Conservation (phyloP, 169 alveolate species). For the Plasmodium coatneyi region DNA sequence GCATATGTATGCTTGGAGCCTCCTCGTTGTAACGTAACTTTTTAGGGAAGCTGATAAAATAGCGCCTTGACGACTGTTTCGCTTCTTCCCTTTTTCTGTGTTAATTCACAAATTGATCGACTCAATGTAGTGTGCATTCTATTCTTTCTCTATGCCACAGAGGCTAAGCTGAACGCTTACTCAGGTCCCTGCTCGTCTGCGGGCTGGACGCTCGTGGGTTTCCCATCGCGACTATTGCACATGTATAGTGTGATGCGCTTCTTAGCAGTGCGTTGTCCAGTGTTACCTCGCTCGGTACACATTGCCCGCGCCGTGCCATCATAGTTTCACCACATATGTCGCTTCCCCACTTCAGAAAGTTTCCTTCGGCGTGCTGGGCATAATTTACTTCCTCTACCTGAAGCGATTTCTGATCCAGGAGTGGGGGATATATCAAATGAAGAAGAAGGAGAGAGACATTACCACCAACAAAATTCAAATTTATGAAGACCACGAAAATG, state of each 20-base stretch:
- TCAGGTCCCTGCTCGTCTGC: background rate
- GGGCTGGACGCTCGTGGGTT: background rate
- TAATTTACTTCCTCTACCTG: conserved; percentile 61
- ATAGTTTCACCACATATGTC: background rate
- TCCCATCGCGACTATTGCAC: background rate
- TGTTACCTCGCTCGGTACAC: background rate
- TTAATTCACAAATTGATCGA: background rate
- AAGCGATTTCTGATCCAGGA: conserved; percentile 60
- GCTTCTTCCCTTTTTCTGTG: background rate
- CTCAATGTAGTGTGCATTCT: background rate
- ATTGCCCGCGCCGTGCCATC: background rate
- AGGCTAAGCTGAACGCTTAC: background rate
- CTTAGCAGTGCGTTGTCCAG: background rate
- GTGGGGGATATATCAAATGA: conserved; percentile 68
- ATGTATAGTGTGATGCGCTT: background rate
- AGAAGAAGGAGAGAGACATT: conserved; percentile 55
- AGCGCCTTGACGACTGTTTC: background rate
- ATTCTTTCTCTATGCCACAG: background rate
- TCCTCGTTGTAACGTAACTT: background rate
- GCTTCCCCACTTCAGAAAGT: conserved; percentile 20
- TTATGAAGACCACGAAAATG: conserved; percentile 61
- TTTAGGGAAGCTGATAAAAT: background rate
- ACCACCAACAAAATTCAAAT: conserved; percentile 58
- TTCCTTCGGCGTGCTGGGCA: conserved; percentile 74
- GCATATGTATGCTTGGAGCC: conserved; percentile 1